phyloP scores from a whole-genome alignment of 2,329 filamentous ascomycete species.

The Phialocephala subalpina region DNA sequence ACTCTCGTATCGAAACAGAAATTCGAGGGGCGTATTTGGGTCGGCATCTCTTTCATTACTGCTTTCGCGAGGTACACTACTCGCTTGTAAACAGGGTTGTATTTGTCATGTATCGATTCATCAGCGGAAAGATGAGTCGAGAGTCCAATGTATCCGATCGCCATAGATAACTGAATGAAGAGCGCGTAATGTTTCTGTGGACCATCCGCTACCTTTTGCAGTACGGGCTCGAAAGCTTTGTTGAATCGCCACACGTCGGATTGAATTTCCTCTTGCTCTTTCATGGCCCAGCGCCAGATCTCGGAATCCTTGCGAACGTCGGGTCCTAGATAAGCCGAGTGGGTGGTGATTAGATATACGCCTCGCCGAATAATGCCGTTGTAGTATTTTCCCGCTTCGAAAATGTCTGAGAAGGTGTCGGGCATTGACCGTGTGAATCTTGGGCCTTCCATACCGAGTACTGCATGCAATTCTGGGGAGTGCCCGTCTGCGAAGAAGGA shows the following conservation, averaged over 20 bases:
- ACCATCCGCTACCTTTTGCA: constrained; percentile 14
- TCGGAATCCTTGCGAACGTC: constrained; percentile 23
- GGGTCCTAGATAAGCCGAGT: too few species aligned
- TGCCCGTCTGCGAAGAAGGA: constrained; percentile 31
- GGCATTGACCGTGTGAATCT: constrained; percentile 29
- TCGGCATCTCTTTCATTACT: constrained; percentile 27
- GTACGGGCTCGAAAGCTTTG: constrained; percentile 24
- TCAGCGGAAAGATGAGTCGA: constrained; percentile 26
- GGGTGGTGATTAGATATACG: constrained; percentile 30
- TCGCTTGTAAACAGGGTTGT: constrained; percentile 26
- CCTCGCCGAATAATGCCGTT: constrained; percentile 31
- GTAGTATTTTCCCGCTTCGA: constrained; percentile 31
- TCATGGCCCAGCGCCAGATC: constrained; percentile 30
- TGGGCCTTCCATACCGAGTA: constrained; percentile 27
- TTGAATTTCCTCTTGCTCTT: constrained; percentile 29
- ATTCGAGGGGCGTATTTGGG: constrained; percentile 23
- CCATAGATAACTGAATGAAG: constrained; percentile 27
- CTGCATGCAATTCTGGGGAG: constrained; percentile 20
- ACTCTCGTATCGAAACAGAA: constrained; percentile 71
- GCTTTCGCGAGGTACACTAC: constrained; percentile 28
- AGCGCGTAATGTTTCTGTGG: constrained; percentile 26
- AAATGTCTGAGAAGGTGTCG: constrained; percentile 24
- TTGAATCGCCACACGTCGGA: constrained; percentile 29
- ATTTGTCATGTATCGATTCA: constrained; percentile 32
- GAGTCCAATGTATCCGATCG: constrained; percentile 26